Evolutionary conservation across 768 basidiomycete species (phyloP).

Genomic region (Exsudoporus frostii): DNA sequence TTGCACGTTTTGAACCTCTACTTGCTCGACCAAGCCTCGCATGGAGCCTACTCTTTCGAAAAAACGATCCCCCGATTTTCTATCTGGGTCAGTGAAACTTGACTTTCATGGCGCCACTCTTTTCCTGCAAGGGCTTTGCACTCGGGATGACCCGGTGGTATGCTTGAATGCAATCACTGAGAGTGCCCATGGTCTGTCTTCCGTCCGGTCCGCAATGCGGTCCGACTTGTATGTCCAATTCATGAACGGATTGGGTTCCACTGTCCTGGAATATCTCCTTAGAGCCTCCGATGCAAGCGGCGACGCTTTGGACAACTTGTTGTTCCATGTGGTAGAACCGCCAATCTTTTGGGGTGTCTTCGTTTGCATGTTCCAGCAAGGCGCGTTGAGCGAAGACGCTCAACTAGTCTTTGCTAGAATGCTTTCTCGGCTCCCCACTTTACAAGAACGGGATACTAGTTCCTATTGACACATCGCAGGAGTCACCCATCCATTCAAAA

Average conservation of each 20-base stretch:
- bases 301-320: conserved; percentile 35
- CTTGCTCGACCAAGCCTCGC: background rate
- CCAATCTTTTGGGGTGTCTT: conserved; percentile 48
- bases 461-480: conserved; percentile 39
- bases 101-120: conserved; percentile 18
- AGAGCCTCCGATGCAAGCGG: conserved; percentile 42
- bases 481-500: conserved; percentile 27
- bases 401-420: conserved; percentile 45
- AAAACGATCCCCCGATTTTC: conserved; percentile 33
- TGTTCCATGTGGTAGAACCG: conserved; percentile 46
- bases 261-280: conserved; percentile 39
- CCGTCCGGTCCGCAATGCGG: conserved; percentile 41
- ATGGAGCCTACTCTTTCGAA: conserved; percentile 8
- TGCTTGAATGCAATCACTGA: conserved; percentile 38
- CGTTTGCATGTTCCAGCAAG: conserved; percentile 30
- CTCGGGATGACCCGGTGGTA: conserved; percentile 35
- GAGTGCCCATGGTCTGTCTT: conserved; percentile 35
- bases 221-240: conserved; percentile 36
- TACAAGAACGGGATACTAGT: conserved; percentile 33
- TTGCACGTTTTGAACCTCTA: background rate
- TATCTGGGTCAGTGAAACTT: conserved; percentile 29
- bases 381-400: conserved; percentile 31
- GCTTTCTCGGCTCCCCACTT: conserved; percentile 43
- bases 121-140: conserved; percentile 48
- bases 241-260: conserved; percentile 40